A percentile compares a stretch with the other conserved stretches of the same genome.
phyloP scores from a whole-genome alignment of 345 rosid species.

The Populus simonii region DNA sequence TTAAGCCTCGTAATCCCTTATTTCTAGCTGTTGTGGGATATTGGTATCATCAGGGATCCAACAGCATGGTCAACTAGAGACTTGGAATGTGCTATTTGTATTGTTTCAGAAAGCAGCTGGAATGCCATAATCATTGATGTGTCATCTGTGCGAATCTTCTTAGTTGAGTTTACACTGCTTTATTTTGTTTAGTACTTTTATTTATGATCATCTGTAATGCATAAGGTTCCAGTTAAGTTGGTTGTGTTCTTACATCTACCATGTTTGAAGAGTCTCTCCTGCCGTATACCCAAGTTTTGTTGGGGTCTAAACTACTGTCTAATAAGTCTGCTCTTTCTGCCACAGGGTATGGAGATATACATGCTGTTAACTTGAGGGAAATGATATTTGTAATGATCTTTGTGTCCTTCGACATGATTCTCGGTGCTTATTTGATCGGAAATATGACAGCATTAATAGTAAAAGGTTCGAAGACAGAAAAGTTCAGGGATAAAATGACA shows the following conservation, averaged over 20 bases:
- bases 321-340: slow-evolving; percentile 7
- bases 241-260: neutral
- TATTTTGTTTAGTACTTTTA: too few relatives aligned
- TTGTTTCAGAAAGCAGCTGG: neutral
- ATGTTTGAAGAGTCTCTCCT: neutral
- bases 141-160: neutral
- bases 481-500: slow-evolving; percentile 87
- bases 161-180: neutral
- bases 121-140: neutral
- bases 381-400: slow-evolving; percentile 91
- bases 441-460: slow-evolving; percentile 97
- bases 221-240: neutral
- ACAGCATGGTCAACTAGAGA: neutral
- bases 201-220: neutral
- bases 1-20: too few relatives aligned
- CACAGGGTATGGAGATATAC: slow-evolving; percentile 96
- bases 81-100: neutral
- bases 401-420: slow-evolving; percentile 95
- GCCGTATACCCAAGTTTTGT: neutral
- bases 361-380: slow-evolving; percentile 92
- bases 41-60: too few relatives aligned
- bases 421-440: slow-evolving; percentile 93
- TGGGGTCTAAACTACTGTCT: slow-evolving; percentile 7
- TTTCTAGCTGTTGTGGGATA: too few relatives aligned
- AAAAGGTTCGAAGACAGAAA: slow-evolving; percentile 96